Evolutionary conservation across 163 green algal species (phyloP).

Genomic region (Trebouxia gelatinosa): DNA sequence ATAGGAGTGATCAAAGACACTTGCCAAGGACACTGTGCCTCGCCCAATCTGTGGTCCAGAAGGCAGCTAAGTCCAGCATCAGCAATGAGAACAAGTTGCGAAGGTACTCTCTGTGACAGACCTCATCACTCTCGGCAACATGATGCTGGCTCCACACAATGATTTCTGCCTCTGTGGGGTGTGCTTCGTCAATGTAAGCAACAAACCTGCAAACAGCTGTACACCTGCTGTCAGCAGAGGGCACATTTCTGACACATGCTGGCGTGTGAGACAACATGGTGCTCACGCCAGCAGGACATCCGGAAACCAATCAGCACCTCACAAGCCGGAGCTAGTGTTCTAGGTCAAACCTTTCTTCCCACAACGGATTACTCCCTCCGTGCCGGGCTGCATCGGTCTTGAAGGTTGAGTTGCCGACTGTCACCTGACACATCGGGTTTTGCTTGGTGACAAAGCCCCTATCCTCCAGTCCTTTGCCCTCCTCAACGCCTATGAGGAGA

Average conservation of each 20-base stretch:
- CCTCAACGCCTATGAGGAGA: conserved; percentile 5
- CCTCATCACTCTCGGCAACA: background rate
- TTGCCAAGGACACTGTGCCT: conserved; percentile 3
- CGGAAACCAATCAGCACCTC: too few relatives aligned
- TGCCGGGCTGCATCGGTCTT: conserved; percentile 15
- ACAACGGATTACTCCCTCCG: background rate
- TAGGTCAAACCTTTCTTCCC: conserved; percentile 17
- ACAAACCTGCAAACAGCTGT: background rate
- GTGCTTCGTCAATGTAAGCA: conserved; percentile 12
- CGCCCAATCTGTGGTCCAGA: conserved; percentile 7
- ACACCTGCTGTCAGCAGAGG: too few relatives aligned
- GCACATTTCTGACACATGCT: too few relatives aligned
- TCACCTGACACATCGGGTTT: conserved; percentile 10
- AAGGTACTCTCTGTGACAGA: background rate
- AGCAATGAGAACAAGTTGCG: background rate
- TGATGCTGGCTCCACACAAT: conserved; percentile 19
- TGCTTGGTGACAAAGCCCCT: conserved; percentile 20
- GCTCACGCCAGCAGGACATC: too few relatives aligned
- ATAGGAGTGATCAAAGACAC: background rate
- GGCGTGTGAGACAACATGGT: too few relatives aligned
- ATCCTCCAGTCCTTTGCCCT: background rate
- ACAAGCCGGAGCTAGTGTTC: too few relatives aligned
- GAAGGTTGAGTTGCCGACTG: background rate
- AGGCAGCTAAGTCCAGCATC: too few relatives aligned
- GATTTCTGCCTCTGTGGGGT: conserved; percentile 14